Evolutionary conservation across 352 stramenopile species (phyloP), one percentile per base, ranked within the genome.

Genomic region (Pythium brassicae): DNA sequence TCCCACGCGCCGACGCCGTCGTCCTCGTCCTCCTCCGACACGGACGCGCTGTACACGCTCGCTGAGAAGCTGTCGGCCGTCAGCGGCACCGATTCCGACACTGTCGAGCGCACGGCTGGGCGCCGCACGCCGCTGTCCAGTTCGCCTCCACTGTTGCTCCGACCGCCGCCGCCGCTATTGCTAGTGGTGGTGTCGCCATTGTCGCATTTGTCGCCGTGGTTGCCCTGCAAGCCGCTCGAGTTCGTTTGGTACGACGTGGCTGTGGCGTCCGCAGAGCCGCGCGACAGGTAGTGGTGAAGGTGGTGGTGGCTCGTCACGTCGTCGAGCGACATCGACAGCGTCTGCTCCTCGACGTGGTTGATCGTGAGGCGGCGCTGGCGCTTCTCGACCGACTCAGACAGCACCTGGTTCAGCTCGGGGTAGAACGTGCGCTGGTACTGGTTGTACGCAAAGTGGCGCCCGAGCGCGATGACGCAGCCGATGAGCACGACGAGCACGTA

Each of bases 351-450:
- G 15, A 87, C 60, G 53, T 91, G 62, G 50, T 85, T 75, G 58
- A 92, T 87, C 11, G 82, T 92, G 17, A 90, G 57, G 9, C 82
- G 79, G 9, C 77, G 71, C 42, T 78, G 62, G 37, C 39, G 57
- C 42, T 69, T 57, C 19, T 67, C 57, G 50, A 86, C 72, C 3
- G 76, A 76, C 60, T 89, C 82, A 50, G 89, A 78, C 22, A 93
- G 61, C 37, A 91, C 70, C 40, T 93, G 83, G 29, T 71, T 74
- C 14, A 86, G 54, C 55, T 88, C 74, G 0, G 83, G 83, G 49
- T 85, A 69, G 65, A 93, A 93, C 15, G 81, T 77, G 0, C 83
- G 80, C 65, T 91, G 78, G 66, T 88, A 93, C 51, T 89, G 55
- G 56, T 91, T 93, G 69, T 82, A 93, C 2, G 80, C 59, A 35